Percentiles rank a stretch among this genome's conserved stretches.
phyloP scores from a whole-genome alignment of 352 stramenopile genomes.

The Blastocystis sp. region DNA sequence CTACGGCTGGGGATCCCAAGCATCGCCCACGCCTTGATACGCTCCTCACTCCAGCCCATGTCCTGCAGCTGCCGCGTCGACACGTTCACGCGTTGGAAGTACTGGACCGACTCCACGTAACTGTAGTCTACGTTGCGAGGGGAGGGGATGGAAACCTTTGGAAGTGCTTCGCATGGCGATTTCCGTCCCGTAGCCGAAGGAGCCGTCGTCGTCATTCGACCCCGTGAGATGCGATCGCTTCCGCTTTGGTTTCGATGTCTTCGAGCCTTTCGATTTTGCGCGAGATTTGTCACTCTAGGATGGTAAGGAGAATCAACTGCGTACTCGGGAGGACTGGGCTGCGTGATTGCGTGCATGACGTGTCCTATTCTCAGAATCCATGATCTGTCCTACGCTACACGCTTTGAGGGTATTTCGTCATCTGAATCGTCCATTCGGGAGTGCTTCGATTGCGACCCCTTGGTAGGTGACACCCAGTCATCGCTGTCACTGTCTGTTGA shows the following conservation, averaged over 20 bases:
- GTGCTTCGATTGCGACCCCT: neutral
- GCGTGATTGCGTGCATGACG: too few species aligned
- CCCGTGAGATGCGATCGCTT: too few species aligned
- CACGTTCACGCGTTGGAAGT: neutral
- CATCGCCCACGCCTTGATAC: conserved; percentile 43
- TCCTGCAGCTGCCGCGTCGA: conserved; percentile 21
- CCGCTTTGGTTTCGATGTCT: neutral
- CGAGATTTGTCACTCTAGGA: too few species aligned
- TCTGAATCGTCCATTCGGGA: neutral
- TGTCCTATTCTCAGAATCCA: too few species aligned
- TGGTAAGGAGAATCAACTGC: too few species aligned
- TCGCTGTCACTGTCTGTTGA: conserved; percentile 11
- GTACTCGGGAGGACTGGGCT: too few species aligned
- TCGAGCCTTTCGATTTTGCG: neutral
- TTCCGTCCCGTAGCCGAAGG: neutral
- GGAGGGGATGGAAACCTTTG: neutral
- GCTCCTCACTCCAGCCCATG: conserved; percentile 21
- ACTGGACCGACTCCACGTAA: neutral
- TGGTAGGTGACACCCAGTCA: neutral
- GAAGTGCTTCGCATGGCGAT: neutral
- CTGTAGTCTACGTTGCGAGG: neutral
- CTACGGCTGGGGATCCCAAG: neutral
- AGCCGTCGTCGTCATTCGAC: neutral
- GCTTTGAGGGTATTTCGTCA: too few species aligned
- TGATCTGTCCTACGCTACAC: too few species aligned